Evolutionary conservation across 2,329 filamentous ascomycete species (phyloP), one percentile per base, ranked within the genome.

Genomic region (Neoscytalidium dimidiatum): DNA sequence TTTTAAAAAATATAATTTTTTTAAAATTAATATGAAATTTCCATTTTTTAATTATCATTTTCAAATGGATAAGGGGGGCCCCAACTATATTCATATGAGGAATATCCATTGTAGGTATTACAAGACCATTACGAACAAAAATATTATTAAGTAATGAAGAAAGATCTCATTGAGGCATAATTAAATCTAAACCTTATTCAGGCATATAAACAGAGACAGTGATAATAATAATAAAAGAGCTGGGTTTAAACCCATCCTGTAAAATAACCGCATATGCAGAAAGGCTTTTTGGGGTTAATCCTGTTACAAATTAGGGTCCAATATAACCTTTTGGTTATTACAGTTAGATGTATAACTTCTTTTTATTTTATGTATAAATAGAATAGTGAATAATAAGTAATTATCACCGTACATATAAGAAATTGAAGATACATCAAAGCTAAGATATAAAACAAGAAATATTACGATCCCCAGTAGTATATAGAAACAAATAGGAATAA

Each of bases 81-180:
- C n/a, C n/a, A n/a, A 46, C 43, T 46, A 46, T 46, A 21, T 46
- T 46, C 43, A 46, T 11, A 46, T 9, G 19, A 46, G 43, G 9
- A 46, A 11, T 46, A 46, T 46, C 19, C 43, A 46, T 26, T 46
- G 43, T 26, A 46, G 43, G 43, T 46, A 46, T 23, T 46, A 23
- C 43, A 46, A 53, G 48, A 62, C 61, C 38, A 62, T 41, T 52
- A 65, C 43, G 53, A 67, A 66, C 31, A 68, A 51, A 64, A 66
- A 57, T 62, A 66, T 48, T 60, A 60, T 61, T 61, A 62, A 35
- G 33, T 60, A 41, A 44, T 44, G 43, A 65, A 65, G 31, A 67
- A 46, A 53, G 51, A 48, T 62, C 49, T 31, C 65, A 67, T 51
- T 53, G 62, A 64, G 38, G 41, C 43, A 66, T 58, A 64, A 28